Evolutionary conservation across 1,284 basidiomycete species (phyloP), one percentile per base, ranked within the genome.

Genomic region (Ustilago shanxiensis): DNA sequence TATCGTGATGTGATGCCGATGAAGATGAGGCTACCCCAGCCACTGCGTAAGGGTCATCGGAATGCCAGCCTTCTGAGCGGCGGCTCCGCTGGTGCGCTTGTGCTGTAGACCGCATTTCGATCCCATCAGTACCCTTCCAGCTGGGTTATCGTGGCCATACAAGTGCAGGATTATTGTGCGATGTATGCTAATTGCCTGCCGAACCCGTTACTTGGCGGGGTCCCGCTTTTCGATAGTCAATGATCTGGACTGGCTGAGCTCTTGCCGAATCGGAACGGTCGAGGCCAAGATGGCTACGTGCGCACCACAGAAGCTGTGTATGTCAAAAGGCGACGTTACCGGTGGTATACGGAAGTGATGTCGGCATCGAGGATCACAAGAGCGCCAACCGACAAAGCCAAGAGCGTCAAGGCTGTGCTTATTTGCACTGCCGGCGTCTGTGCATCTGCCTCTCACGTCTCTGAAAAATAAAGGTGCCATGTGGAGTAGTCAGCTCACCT

Each of bases 1-100:
- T 55, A 14, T 28, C n/a, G 4, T 39, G 16, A 2, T 57, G 53
- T 47, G 45, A 47, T 5, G 41, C 22, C 18, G 60, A 54, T 44
- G 60, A 55, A 13, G 51, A 13, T n/a, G 51, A 22, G 31, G 39
- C 33, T 1, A 61, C 50, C 11, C 56, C 37, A 29, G 51, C 44
- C 22, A 57, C 55, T 18, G 26, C 26, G 16, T 49, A 37, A 7
- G 57, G 53, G 18, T 45, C 11, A 14, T 41, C 57, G 7, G 49
- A 26, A 16, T 31, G 39, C 61, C 61, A 64, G 54, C 47, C 33
- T 53, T 54, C 55, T 61, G 52, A 54, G 51, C 45, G 63, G 18
- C 41, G 35, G 26, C 49, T 44, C 2, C 55, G 58, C 26, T 71
- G 59, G 10, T 62, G 68, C 14, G 54, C 49, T 59, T 53, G 62